These are phyloP conservation scores for Zopfochytrium polystomum DNA, from an alignment of 371 early-diverging fungal genomes.

Conservation along the genomic window DNA sequence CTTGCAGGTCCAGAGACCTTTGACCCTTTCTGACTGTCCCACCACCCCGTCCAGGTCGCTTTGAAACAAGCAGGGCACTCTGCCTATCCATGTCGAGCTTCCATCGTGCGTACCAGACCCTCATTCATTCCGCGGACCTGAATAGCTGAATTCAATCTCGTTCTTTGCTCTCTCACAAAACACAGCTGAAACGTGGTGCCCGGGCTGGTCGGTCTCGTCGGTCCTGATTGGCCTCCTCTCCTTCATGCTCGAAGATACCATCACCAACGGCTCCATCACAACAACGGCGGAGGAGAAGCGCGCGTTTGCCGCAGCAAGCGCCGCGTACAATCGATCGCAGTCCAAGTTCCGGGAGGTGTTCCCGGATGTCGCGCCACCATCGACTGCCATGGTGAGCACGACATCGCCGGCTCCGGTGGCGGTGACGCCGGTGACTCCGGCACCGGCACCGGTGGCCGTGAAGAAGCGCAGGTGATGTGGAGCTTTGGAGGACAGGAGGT, in stretches of 20 bases:
- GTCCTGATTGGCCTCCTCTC: conserved; percentile 90
- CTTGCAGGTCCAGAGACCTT: neutral
- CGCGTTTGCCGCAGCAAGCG: conserved; percentile 71
- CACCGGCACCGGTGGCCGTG: too few species aligned
- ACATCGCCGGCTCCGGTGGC: too few species aligned
- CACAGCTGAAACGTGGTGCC: conserved; percentile 80
- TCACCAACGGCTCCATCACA: conserved; percentile 86
- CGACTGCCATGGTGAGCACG: too few species aligned
- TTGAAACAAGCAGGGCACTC: conserved; percentile 80
- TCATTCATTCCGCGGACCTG: too few species aligned
- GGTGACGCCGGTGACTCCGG: too few species aligned
- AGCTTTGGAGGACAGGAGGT: too few species aligned
- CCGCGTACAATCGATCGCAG: conserved; percentile 69
- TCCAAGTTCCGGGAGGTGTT: conserved; percentile 61
- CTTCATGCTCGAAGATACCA: conserved; percentile 89
- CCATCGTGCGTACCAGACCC: too few species aligned
- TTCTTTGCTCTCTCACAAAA: too few species aligned
- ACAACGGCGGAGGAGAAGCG: conserved; percentile 75
- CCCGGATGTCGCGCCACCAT: too few species aligned
- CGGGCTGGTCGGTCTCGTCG: conserved; percentile 92
- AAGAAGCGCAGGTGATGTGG: too few species aligned
- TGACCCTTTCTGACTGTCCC: neutral
- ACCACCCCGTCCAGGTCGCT: conserved; percentile 59
- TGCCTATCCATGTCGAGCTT: conserved; percentile 86
- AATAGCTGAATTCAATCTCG: too few species aligned